Evolutionary conservation across 805 yeast genomes (phyloP), one percentile per base, ranked within the genome.

Genomic region (Tetrapisispora namnaoensis): DNA sequence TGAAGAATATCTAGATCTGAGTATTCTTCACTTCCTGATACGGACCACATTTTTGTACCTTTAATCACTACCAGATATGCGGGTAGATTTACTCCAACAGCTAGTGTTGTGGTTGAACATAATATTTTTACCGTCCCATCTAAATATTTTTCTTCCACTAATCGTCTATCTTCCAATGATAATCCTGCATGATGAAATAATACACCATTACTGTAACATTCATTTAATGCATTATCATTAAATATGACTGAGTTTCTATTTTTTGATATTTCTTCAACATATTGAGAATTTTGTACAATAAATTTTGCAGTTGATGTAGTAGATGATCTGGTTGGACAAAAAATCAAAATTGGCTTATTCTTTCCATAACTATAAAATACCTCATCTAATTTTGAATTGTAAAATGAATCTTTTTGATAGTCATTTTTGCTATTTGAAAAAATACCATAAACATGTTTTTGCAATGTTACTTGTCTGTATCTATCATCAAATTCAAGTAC

Each of bases 101-200:
- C 80, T 49, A 80, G 62, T 0, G 84, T 79, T 0, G 83, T 76
- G 0, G 84, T 80, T 1, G 78, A 75, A 42, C 82, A 79, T 28
- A 80, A 54, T 16, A 76, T 62, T 49, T 65, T 68, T 7, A 76
- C 59, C 3, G 60, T 55, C 0, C 80, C 80, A 4, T 60, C 56
- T 6, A 70, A 58, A 50, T 77, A 80, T 16, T 62, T 56, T 20
- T 61, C 59, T 55, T 80, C 84, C 2, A 79, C 69, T 1, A 62
- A 48, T 14, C 53, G 60, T 44, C 83, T 62, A 55, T 80, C 84
- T 2, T 63, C 65, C 44, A 65, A 55, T 2, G 75, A 63, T 40
- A 79, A 60, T 1, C 84, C 84, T 3, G 83, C 84, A 61, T 79
- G 81, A 53, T 80, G 84, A 53, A 66, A 77, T 0, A 76, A 79